Percentiles rank a stretch among this genome's conserved stretches.
Evolutionary conservation across 164 flowering plant genomes (phyloP).

Genomic region (Tetrastigma voinierianum): DNA sequence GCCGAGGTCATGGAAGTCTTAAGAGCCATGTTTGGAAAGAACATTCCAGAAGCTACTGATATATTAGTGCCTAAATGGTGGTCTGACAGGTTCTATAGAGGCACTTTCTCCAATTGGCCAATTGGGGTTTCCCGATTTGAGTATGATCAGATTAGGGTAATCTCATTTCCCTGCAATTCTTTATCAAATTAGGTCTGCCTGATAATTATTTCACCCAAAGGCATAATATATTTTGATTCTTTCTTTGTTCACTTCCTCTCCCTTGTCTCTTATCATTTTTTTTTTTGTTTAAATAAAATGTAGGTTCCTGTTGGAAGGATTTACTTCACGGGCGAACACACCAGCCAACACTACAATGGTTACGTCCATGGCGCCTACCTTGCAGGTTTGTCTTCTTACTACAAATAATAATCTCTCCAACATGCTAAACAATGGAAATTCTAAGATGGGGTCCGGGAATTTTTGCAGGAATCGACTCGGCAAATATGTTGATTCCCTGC

Average conservation of each 20-base stretch:
- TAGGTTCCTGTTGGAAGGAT: slow-evolving; percentile 85
- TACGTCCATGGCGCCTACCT: slow-evolving; percentile 93
- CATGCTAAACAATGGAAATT: no score
- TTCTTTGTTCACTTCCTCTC: no score
- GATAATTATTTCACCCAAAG: no score
- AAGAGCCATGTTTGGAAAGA: slow-evolving; percentile 82
- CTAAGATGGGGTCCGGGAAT: no score
- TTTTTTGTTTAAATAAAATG: neutral
- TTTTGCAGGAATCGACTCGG: slow-evolving; percentile 30
- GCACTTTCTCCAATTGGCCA: slow-evolving; percentile 15
- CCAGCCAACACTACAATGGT: slow-evolving; percentile 81
- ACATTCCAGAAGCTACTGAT: slow-evolving; percentile 67
- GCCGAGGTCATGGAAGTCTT: slow-evolving; percentile 84
- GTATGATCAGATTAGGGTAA: slow-evolving; percentile 32
- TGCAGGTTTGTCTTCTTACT: slow-evolving; percentile 42
- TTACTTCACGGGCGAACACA: slow-evolving; percentile 88
- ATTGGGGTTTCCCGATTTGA: no score
- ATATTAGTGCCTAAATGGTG: slow-evolving; percentile 97
- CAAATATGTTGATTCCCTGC: slow-evolving; percentile 19
- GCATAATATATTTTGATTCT: no score
- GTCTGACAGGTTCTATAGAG: slow-evolving; percentile 89
- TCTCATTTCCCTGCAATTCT: no score
- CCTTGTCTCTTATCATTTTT: no score
- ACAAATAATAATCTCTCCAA: no score
- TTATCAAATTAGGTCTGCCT: no score